Evolutionary conservation across 176 grass and related monocot genomes (phyloP).

Genomic region (Avena eriantha): DNA sequence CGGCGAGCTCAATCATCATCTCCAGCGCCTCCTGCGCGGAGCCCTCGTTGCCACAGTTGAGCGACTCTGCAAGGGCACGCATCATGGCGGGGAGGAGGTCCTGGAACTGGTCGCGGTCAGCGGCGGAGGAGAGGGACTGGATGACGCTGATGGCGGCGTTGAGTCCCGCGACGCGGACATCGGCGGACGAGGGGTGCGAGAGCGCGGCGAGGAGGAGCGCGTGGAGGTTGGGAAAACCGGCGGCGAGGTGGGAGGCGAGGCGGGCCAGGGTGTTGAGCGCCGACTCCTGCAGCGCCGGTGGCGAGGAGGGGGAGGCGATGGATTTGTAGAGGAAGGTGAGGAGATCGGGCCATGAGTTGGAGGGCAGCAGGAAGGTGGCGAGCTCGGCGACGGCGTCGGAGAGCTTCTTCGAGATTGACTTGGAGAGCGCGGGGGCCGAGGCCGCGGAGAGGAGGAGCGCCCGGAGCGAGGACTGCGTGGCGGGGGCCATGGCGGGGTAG

Average conservation of each 20-base stretch:
- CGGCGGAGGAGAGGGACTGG: conserved; percentile 69
- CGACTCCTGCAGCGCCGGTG: conserved; percentile 73
- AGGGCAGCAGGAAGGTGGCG: conserved; percentile 68
- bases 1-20: conserved; percentile 91
- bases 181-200: conserved; percentile 72
- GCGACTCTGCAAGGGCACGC: conserved; percentile 79
- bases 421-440: conserved; percentile 43
- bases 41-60: conserved; percentile 92
- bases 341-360: conserved; percentile 69
- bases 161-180: conserved; percentile 85
- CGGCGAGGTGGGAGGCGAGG: conserved; percentile 66
- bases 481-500: conserved; percentile 60
- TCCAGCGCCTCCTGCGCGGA: conserved; percentile 93
- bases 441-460: conserved; percentile 76
- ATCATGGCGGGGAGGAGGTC: conserved; percentile 97
- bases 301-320: conserved; percentile 63
- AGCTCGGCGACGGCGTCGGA: conserved; percentile 89
- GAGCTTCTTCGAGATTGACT: conserved; percentile 83
- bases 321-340: conserved; percentile 91
- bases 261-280: conserved; percentile 79
- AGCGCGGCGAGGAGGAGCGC: conserved; percentile 70
- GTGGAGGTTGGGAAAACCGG: conserved; percentile 77
- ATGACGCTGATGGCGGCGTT: conserved; percentile 83
- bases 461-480: conserved; percentile 72
- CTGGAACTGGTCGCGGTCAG: conserved; percentile 70